Conservation (phyloP, 2,329 filamentous ascomycete species). For the Chrysoporthe puriensis region DNA sequence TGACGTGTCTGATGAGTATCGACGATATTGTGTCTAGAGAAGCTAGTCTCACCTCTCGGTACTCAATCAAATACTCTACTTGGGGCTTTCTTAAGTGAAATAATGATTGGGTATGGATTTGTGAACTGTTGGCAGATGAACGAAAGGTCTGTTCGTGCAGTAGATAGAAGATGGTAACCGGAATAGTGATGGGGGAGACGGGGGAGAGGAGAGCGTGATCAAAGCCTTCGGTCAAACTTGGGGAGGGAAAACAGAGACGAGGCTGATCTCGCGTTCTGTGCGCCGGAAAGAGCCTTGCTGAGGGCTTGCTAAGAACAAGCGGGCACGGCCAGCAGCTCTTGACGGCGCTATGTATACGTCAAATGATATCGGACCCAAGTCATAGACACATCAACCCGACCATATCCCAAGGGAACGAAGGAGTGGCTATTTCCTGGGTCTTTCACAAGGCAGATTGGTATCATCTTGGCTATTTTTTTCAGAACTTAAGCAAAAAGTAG, state of each 20-base stretch:
- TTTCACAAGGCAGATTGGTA: neutral
- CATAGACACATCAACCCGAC: neutral
- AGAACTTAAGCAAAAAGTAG: neutral
- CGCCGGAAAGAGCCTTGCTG: slow-evolving; percentile 1
- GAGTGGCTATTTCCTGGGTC: neutral
- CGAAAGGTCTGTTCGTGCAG: neutral
- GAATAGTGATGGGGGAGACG: neutral
- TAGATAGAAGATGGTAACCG: neutral
- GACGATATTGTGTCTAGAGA: neutral
- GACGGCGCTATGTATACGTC: neutral
- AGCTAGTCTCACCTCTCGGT: neutral
- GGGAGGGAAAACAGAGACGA: neutral
- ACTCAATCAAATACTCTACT: neutral
- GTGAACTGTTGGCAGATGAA: neutral
- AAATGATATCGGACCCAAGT: neutral
- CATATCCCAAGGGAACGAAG: neutral
- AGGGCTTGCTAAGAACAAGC: neutral
- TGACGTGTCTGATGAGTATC: neutral
- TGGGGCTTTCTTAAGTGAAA: neutral
- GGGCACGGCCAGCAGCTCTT: neutral
- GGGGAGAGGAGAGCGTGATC: neutral
- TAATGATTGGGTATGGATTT: neutral
- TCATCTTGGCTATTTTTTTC: neutral
- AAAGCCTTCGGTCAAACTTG: neutral
- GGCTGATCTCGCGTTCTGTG: neutral